phyloP scores from a whole-genome alignment of 495 filamentous ascomycete species.

The Trypethelium eluteriae region DNA sequence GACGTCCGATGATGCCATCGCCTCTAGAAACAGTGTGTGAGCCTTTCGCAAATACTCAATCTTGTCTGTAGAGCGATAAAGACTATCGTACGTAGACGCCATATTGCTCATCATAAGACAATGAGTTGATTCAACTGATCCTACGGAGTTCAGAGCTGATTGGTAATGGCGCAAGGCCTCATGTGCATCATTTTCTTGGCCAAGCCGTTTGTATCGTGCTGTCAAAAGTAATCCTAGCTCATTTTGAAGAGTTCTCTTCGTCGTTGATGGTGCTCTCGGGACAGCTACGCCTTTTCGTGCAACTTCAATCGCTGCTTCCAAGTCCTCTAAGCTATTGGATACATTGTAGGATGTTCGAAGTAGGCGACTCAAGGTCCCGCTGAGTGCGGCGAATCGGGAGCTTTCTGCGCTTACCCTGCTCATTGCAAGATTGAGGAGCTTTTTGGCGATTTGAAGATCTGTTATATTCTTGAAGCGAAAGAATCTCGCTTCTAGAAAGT shows the following conservation, averaged over 20 bases:
- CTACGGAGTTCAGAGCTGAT: background rate
- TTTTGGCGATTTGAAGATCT: background rate
- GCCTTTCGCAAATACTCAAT: background rate
- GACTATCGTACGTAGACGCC: background rate
- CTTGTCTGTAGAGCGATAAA: background rate
- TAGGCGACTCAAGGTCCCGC: background rate
- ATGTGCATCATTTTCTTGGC: background rate
- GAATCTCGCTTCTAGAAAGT: background rate
- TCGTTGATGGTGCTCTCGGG: background rate
- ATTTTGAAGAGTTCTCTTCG: background rate
- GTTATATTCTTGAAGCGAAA: background rate
- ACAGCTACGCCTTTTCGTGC: background rate
- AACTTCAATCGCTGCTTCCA: background rate
- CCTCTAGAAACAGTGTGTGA: background rate
- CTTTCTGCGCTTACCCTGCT: background rate
- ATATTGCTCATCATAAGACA: background rate
- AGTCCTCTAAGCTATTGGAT: background rate
- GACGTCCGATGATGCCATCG: background rate
- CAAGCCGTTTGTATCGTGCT: background rate
- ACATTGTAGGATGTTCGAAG: background rate
- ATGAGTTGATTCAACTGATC: background rate
- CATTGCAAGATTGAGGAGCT: background rate
- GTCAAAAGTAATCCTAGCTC: background rate
- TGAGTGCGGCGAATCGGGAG: background rate
- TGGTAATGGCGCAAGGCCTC: background rate